Base-by-base conservation (phyloP, 169 alveolate species). In the Eimeria mitis region DNA sequence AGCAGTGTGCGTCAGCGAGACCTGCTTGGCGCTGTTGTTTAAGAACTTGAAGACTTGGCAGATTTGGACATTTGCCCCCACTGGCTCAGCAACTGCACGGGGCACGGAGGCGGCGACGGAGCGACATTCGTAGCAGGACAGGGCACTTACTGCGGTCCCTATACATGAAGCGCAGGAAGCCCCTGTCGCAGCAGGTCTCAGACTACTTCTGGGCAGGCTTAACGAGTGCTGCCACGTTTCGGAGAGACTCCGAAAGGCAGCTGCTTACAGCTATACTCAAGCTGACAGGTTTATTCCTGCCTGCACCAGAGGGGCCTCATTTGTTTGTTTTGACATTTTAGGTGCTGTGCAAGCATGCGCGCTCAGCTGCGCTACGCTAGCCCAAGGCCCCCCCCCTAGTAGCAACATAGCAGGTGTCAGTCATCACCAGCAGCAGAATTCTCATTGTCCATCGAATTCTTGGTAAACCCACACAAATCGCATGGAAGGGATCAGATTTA, bases 1-100 rank as follows among this genome's bases (percentile, higher is more conserved):
- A 0, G 96, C 96, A 2, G 96, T 92, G 79, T 92, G 96, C 65
- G 79, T 92, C 76, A 88, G 92, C 76, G 96, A 92, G 40, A 79
- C 89, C 14, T 59, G 70, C 25, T 56, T 92, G 63, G 96, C 81
- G 47, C 89, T 92, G 31, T 54, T 92, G 47, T 92, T 79, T 70
- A 70, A 88, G 47, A 84, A 92, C 63, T 49, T 92, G 79, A 79
- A 92, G 81, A 68, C 90, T 34, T 92, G 96, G 96, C 96, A 92
- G 63, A 42, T 92, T n/a, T 92, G 96, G 96, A 47, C 79, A 14
- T 92, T 92, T 40, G 89, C 68, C 47, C 92, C 92, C 79, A 28
- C 42, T n/a, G 90, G 44, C 5, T 78, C 88, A 7, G 14, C 63
- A 49, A 25, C 65, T 47, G 28, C 59, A 49, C 88, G 68, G 44